Base-by-base conservation (phyloP, 371 early-diverging fungal genomes). In the Phascolomyces articulosus region DNA sequence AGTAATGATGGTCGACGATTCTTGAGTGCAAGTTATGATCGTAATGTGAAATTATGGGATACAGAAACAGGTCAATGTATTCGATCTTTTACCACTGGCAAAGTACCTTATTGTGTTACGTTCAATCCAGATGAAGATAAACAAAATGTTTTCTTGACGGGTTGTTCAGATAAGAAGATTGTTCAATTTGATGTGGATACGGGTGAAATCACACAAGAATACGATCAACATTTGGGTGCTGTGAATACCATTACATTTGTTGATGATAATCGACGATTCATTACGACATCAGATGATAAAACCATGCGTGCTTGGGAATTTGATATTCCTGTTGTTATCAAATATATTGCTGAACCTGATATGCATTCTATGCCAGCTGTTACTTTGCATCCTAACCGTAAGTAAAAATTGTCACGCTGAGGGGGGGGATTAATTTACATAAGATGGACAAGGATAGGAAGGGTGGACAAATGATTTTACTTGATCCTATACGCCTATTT, bases 301-400 rank as follows among this genome's bases (percentile, higher is more conserved):
- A 94, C 95, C 6, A 76, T 99, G 75, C 87, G 98, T 58, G 96
- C 92, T 34, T 99, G 98, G 98, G 99, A 99, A 82, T 95, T 85
- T 70, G 97, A 93, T 69, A 96, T 97, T 63, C 98, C 98, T 3
- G 96, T 98, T 10, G 96, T 95, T 41, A 95, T 99, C 83, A 96
- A 96, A 80, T 94, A 95, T 66, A 89, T 97, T 69, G 96, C 97
- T 13, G 98, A 99, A 60, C 95, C 97, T 4, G 88, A 90, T 62
- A 97, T 99, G 97, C 95, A 97, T 70, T 91, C 93, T 21, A 95
- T 98, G 88, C 96, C 97, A 16, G 89, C 95, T 8, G 96, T 95
- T 10, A 87, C 96, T 4, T 66, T 93, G 48, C 92, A 93, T 67
- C 97, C 95, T 16, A 92, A 87, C 71, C 86, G 94, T 91, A 87